Conservation (phyloP, 2,329 filamentous ascomycete species). For the Pseudohalonectria lignicola region DNA sequence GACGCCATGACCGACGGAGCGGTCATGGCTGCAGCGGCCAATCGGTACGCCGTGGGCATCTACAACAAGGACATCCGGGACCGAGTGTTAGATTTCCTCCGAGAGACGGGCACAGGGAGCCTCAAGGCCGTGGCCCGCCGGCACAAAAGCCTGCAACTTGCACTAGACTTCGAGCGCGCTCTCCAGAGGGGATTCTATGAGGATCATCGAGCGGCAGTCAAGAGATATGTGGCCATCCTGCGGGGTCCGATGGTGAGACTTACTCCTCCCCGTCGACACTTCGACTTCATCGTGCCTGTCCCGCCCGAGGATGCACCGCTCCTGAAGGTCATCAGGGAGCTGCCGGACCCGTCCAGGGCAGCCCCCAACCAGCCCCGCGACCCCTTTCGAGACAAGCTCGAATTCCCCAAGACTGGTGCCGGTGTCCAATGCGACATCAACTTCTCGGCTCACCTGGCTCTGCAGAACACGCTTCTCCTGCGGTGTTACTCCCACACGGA, state of each 20-base stretch:
- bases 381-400: slow-evolving; percentile 49
- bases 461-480: slow-evolving; percentile 75
- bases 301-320: slow-evolving; percentile 18
- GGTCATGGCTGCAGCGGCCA: no score
- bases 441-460: slow-evolving; percentile 71
- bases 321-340: slow-evolving; percentile 28
- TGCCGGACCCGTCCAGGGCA: slow-evolving; percentile 39
- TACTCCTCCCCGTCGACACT: slow-evolving; percentile 8
- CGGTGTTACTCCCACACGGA: slow-evolving; percentile 77
- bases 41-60: slow-evolving; percentile 42
- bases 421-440: slow-evolving; percentile 92
- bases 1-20: no score
- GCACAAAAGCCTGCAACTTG: slow-evolving; percentile 47
- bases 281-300: slow-evolving; percentile 25
- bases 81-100: slow-evolving; percentile 23
- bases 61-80: slow-evolving; percentile 31
- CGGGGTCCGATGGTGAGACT: slow-evolving; percentile 24
- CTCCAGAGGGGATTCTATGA: slow-evolving; percentile 36
- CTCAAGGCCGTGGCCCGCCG: slow-evolving; percentile 31
- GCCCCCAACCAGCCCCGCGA: slow-evolving; percentile 40
- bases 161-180: slow-evolving; percentile 41
- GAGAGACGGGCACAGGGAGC: slow-evolving; percentile 11
- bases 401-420: slow-evolving; percentile 65
- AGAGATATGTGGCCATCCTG: slow-evolving; percentile 39
- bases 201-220: slow-evolving; percentile 23